Evolutionary conservation across 306 rosid species (phyloP).

Genomic region (Sindora glabra): DNA sequence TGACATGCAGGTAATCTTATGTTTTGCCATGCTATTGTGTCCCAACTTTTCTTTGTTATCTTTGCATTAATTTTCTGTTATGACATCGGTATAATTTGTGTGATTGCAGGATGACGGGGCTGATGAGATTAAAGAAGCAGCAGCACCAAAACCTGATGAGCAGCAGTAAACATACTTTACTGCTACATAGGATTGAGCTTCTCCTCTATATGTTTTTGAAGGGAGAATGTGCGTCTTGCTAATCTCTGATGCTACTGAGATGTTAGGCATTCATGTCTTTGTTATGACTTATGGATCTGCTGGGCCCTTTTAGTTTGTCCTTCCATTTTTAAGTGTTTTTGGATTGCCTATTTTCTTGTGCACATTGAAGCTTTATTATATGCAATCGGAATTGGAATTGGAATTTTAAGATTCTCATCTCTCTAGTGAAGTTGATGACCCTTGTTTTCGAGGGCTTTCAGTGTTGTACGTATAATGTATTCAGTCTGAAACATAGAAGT

Average conservation of each 20-base stretch:
- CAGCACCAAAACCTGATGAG: conserved; percentile 61
- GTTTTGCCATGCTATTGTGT: not conserved
- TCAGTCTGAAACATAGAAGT: not conserved
- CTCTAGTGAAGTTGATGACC: not conserved
- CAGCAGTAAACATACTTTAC: conserved; percentile 45
- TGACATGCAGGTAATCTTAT: conserved; percentile 89
- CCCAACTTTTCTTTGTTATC: not conserved
- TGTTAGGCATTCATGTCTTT: conserved; percentile 63
- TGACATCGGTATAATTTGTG: not conserved
- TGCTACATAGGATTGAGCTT: conserved; percentile 45
- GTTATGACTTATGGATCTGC: conserved; percentile 45
- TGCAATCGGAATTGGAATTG: conserved; percentile 44
- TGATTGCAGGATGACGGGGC: conserved; percentile 81
- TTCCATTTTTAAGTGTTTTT: conserved; percentile 50
- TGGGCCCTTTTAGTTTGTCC: conserved; percentile 54
- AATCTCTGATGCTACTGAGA: conserved; percentile 39
- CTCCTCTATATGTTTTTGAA: conserved; percentile 69
- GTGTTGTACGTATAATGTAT: not conserved
- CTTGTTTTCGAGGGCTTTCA: not conserved
- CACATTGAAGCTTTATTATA: conserved; percentile 35
- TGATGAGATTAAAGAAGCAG: conserved; percentile 95
- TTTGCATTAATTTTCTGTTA: not conserved
- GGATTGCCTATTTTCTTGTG: conserved; percentile 45
- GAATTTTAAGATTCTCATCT: conserved; percentile 28
- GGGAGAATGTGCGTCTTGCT: conserved; percentile 61